Evolutionary conservation across 768 basidiomycete species (phyloP).

Genomic region (Leccinellum rugosiceps): DNA sequence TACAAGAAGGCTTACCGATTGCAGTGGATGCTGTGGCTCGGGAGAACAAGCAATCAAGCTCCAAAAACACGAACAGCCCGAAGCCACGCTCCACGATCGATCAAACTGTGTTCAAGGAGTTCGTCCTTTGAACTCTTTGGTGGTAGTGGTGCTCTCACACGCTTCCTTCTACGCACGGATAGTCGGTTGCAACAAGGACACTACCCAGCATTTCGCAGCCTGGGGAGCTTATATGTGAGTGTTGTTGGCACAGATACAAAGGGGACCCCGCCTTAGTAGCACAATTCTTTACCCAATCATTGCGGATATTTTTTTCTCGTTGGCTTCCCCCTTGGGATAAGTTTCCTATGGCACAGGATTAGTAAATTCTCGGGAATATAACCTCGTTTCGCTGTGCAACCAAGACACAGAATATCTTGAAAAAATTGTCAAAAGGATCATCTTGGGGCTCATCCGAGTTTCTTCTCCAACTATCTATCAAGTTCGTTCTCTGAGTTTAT

Average conservation of each 20-base stretch:
- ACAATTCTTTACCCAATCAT: constrained; percentile 77
- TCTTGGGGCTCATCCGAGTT: constrained; percentile 52
- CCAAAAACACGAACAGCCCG: constrained; percentile 79
- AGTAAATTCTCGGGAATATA: background rate
- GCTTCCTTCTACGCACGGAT: constrained; percentile 92
- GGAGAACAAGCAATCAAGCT: constrained; percentile 92
- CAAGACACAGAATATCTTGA: constrained; percentile 49
- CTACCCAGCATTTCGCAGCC: constrained; percentile 73
- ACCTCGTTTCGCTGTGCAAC: constrained; percentile 76
- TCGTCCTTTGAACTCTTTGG: constrained; percentile 79
- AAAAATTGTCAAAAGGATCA: constrained; percentile 19
- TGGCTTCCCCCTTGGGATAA: constrained; percentile 71
- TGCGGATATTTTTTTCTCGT: constrained; percentile 63
- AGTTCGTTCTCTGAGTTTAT: constrained; percentile 64
- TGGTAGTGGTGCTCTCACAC: constrained; percentile 76
- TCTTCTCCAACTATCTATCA: constrained; percentile 60
- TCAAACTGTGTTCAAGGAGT: constrained; percentile 83
- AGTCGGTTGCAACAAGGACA: constrained; percentile 64
- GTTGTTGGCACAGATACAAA: background rate
- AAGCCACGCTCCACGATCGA: constrained; percentile 76
- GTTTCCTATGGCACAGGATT: constrained; percentile 60
- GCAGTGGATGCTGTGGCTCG: constrained; percentile 86
- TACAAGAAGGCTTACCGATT: constrained; percentile 86
- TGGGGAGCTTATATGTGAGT: constrained; percentile 27
- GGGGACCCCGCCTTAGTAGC: constrained; percentile 65